Evolutionary conservation across 1,284 basidiomycete species (phyloP), one percentile per base, ranked within the genome.

Genomic region (Pseudozyma tsukubaensis): DNA sequence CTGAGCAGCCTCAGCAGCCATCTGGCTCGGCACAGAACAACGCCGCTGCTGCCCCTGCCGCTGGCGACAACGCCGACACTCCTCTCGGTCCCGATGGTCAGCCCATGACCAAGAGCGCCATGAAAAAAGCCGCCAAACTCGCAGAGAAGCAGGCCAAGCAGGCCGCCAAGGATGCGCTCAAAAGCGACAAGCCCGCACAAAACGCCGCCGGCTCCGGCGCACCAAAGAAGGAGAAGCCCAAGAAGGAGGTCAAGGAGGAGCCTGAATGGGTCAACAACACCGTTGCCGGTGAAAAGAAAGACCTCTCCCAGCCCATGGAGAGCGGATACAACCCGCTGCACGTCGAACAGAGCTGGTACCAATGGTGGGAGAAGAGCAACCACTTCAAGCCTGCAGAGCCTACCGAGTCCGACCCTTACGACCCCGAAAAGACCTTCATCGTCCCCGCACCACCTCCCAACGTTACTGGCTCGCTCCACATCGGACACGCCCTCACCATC

Each of bases 391-490:
- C 97, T 1, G 62, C 69, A 49, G 79, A 82, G 63, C 79, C 75
- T 34, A 78, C 78, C 50, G 80, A 84, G 37, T 77, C 76, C n/a
- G 66, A 83, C 71, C 79, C 78, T 48, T 65, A 76, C 59, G 74
- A 83, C 67, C 82, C 84, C 12, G 78, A 79, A 48, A 82, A 79
- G 32, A 86, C 88, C 9, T 99, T 99, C 84, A 91, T 95, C 70
- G 90, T 99, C 50, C 92, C 95, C 1, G 89, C 91, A 5, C 97
- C 97, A 35, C 97, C 97, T 12, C 97, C 97, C n/a, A 99, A 99
- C 83, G 95, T 99, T 76, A 99, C 97, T 0, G 97, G 97, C 21
- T 92, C 90, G 74, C 87, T 99, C 58, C 97, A 99, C 84, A 97
- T 97, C 72, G 97, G 97, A 3, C 97, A 99, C 81, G 97, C 92